These are phyloP conservation scores for Saururus chinensis DNA, from an alignment of 164 flowering plant genomes.

Conservation along the genomic window DNA sequence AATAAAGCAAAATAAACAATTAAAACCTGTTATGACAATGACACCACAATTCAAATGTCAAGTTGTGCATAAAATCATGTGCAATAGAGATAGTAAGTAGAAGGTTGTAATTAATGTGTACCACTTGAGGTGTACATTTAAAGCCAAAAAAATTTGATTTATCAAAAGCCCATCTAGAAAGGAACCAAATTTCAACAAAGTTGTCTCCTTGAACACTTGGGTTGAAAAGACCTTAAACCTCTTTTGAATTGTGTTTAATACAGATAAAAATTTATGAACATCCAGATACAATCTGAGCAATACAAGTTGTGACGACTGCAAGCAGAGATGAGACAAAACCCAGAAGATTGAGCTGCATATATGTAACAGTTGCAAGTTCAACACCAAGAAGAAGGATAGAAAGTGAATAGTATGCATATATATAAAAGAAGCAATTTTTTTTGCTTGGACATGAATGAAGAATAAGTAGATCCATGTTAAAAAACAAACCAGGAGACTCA, in stretches of 20 bases:
- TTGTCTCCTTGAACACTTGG: slow-evolving; percentile 78
- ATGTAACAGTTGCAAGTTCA: slow-evolving; percentile 94
- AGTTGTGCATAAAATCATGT: not conserved
- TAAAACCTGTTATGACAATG: slow-evolving; percentile 54
- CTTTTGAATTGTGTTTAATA: slow-evolving; percentile 96
- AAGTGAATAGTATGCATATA: slow-evolving; percentile 67
- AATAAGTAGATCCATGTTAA: too few relatives aligned
- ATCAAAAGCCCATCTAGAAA: slow-evolving; percentile 82
- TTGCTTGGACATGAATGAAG: too few relatives aligned
- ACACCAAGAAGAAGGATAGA: slow-evolving; percentile 68
- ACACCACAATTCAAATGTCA: not conserved
- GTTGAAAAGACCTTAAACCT: slow-evolving; percentile 91
- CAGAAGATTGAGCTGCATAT: slow-evolving; percentile 85
- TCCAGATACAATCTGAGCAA: slow-evolving; percentile 96
- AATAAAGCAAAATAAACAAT: slow-evolving; percentile 90
- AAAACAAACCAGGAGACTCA: too few relatives aligned
- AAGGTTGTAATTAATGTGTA: slow-evolving; percentile 21
- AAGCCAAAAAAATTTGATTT: slow-evolving; percentile 75
- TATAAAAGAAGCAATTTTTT: too few relatives aligned
- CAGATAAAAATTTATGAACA: slow-evolving; percentile 46
- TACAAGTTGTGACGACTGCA: slow-evolving; percentile 82
- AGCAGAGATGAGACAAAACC: slow-evolving; percentile 79
- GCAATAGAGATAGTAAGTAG: not conserved
- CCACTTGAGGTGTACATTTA: slow-evolving; percentile 79
- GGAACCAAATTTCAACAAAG: slow-evolving; percentile 73